These are phyloP conservation scores for Dryadomyces quercus-mongolicae DNA, from an alignment of 2,329 filamentous ascomycete genomes.

Conservation along the genomic window DNA sequence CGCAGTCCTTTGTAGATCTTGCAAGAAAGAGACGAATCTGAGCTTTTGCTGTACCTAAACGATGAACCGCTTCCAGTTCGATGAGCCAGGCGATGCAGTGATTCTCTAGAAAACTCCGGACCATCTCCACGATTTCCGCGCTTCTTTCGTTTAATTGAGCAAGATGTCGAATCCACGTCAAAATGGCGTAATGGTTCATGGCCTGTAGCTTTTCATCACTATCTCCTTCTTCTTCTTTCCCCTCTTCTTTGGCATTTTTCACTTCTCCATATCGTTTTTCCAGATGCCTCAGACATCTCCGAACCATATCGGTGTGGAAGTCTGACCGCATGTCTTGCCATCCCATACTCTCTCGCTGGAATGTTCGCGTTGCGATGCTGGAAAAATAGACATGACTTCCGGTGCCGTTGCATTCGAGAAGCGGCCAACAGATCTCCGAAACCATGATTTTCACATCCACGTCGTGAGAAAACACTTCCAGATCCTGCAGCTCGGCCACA, in stretches of 20 bases:
- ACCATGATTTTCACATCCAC: background rate
- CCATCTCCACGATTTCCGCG: background rate
- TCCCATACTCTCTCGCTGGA: background rate
- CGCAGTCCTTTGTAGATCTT: too few species aligned
- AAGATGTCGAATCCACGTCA: background rate
- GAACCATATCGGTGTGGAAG: background rate
- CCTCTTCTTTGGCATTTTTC: background rate
- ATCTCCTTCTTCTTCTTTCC: background rate
- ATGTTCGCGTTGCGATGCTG: background rate
- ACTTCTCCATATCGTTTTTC: background rate
- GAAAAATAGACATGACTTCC: background rate
- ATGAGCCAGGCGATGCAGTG: background rate
- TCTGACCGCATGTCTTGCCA: background rate
- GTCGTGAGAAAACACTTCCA: background rate
- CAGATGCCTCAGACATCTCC: background rate
- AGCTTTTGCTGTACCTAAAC: background rate
- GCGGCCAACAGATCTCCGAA: background rate
- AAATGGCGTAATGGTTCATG: background rate
- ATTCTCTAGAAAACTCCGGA: background rate
- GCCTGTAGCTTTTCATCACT: too few species aligned
- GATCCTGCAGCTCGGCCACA: background rate
- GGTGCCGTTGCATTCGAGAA: background rate
- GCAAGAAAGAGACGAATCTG: background rate
- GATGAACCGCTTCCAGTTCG: background rate
- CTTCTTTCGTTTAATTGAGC: background rate